Percentiles rank a stretch among this genome's conserved stretches.
phyloP scores from a whole-genome alignment of 768 basidiomycete species.

The Rhodotorula taiwanensis region DNA sequence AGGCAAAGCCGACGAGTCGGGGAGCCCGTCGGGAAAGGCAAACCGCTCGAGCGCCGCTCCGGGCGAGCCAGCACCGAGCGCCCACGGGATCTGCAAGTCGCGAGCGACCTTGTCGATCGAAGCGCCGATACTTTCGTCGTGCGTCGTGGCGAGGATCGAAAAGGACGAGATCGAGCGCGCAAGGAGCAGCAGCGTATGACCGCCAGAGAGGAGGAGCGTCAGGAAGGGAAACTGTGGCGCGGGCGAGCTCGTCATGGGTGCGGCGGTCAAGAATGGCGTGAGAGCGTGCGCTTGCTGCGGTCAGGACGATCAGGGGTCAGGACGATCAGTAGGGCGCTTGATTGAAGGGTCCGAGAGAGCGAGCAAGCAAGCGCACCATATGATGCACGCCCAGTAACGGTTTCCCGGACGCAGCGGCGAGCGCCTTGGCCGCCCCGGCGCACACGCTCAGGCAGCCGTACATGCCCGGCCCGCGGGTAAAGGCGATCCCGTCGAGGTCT shows the following conservation, averaged over 20 bases:
- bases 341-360: neutral
- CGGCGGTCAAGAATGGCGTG: conserved; percentile 63
- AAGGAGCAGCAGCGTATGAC: conserved; percentile 81
- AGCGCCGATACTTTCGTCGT: conserved; percentile 38
- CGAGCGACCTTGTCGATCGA: conserved; percentile 48
- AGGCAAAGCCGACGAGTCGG: neutral
- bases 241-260: conserved; percentile 68
- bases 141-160: conserved; percentile 35
- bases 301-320: neutral
- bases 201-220: conserved; percentile 82
- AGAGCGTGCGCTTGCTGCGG: conserved; percentile 87
- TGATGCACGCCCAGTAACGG: conserved; percentile 83
- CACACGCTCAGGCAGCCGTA: conserved; percentile 71
- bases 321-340: neutral
- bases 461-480: conserved; percentile 71
- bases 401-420: conserved; percentile 69
- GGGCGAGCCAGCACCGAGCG: conserved; percentile 50
- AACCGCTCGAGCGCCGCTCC: conserved; percentile 77
- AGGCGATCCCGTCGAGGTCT: conserved; percentile 79
- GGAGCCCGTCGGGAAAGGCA: conserved; percentile 38
- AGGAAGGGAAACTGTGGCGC: conserved; percentile 71
- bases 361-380: conserved; percentile 58
- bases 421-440: conserved; percentile 71
- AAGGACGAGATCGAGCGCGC: conserved; percentile 46
- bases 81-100: conserved; percentile 57